Evolutionary conservation across 306 rosid genomes (phyloP).

Genomic region (Glycine soja): DNA sequence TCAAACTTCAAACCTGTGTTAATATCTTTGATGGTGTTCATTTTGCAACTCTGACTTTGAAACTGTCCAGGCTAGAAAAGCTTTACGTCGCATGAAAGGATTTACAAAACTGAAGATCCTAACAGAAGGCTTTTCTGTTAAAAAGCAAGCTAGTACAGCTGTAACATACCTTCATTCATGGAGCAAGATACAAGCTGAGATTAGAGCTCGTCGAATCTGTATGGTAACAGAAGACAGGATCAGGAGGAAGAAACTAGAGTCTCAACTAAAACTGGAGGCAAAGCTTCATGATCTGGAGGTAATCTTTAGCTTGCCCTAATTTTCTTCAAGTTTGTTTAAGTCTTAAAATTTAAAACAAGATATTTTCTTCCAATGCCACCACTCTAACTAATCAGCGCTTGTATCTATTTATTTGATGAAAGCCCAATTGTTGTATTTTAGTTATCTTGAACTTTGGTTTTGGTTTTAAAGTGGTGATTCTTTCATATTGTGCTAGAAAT

Average conservation of each 20-base stretch:
- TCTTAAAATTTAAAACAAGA: background rate
- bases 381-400: constrained; percentile 18
- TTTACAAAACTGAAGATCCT: constrained; percentile 66
- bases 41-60: constrained; percentile 37
- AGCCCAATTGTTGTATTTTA: background rate
- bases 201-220: constrained; percentile 79
- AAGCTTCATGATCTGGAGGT: constrained; percentile 93
- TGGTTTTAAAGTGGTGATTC: constrained; percentile 6
- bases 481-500: background rate
- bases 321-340: background rate
- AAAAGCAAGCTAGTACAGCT: constrained; percentile 77
- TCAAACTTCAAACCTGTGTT: background rate
- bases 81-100: constrained; percentile 75
- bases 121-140: constrained; percentile 63
- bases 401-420: background rate
- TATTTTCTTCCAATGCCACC: constrained; percentile 3
- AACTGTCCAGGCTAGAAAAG: constrained; percentile 77
- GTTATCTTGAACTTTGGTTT: constrained; percentile 26
- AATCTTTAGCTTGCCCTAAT: constrained; percentile 34
- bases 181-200: constrained; percentile 80
- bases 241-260: constrained; percentile 80
- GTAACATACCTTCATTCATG: constrained; percentile 83
- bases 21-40: constrained; percentile 14
- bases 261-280: constrained; percentile 91
- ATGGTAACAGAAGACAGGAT: constrained; percentile 93